Percentiles rank a stretch among this genome's conserved stretches.
phyloP scores from a whole-genome alignment of 352 stramenopile genomes.

The Pythium apleroticum region DNA sequence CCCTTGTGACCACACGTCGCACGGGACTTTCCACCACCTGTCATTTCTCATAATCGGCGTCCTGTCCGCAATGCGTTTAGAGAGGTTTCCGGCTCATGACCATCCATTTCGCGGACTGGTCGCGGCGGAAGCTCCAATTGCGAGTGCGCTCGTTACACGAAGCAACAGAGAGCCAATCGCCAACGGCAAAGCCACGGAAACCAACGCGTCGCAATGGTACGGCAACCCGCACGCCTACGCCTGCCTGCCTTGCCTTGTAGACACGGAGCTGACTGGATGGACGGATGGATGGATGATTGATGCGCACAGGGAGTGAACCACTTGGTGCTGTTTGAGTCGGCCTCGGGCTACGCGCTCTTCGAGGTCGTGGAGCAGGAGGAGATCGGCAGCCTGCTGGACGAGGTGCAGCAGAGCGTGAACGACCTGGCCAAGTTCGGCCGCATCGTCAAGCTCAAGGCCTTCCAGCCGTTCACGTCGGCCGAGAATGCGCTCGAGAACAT shows the following conservation, averaged over 20 bases:
- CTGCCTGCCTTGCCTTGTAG: no score
- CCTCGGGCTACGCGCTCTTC: constrained; percentile 98
- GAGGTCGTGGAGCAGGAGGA: constrained; percentile 98
- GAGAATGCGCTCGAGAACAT: constrained; percentile 99
- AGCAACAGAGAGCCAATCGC: constrained; percentile 14
- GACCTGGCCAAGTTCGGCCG: constrained; percentile 95
- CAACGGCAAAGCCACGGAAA: constrained; percentile 10
- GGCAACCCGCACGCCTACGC: not conserved
- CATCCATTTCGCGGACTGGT: constrained; percentile 29
- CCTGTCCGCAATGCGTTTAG: constrained; percentile 11
- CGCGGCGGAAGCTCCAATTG: not conserved
- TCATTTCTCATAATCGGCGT: constrained; percentile 12
- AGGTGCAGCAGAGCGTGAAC: constrained; percentile 91
- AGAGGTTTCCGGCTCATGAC: constrained; percentile 33
- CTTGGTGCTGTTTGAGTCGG: constrained; percentile 96
- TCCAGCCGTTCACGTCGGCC: constrained; percentile 98
- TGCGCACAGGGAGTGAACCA: constrained; percentile 56
- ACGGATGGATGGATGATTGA: constrained; percentile 4
- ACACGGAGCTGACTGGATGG: constrained; percentile 1
- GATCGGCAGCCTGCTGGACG: constrained; percentile 87
- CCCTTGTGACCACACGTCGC: constrained; percentile 12
- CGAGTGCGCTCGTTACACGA: constrained; percentile 5
- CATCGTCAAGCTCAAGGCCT: constrained; percentile 99
- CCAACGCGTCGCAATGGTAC: constrained; percentile 14
- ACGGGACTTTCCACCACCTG: constrained; percentile 16